Evolutionary conservation across 2,329 filamentous ascomycete species (phyloP), one percentile per base, ranked within the genome.

Genomic region (Alternaria panax): DNA sequence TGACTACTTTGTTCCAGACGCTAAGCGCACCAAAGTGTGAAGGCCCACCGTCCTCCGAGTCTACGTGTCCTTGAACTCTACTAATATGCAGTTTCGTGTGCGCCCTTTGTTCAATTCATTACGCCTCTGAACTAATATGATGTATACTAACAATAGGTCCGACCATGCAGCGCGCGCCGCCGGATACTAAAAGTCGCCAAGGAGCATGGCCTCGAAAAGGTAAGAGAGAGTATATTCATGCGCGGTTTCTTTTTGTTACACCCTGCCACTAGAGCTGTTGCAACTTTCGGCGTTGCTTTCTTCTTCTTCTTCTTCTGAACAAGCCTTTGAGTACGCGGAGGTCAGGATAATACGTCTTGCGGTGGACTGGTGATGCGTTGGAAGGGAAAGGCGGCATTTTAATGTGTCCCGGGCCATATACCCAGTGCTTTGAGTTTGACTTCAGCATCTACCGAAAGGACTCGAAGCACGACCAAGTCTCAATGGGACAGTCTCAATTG

Each of bases 21-120:
- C 64, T 27, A 77, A 77, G 65, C 71, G 73, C 59, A 65, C 65
- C 43, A 69, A 67, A 68, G 61, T 75, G 63, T 76, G 66, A 72
- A 66, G 41, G 50, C 57, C 60, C 55, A 34, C 64, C 59, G 64
- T 66, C 64, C 67, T 73, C 62, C n/a, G 30, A 59, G 52, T 65
- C 58, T 55, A 40, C 34, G 42, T 43, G 32, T 36, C 7, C 28
- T 58, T 22, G 52, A 32, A 59, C 54, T 18, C 48, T 25, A 60
- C 71, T 75, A 70, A 74, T 64, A 46, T 32, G 27, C 51, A 70
- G 65, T 30, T 60, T 59, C 59, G 16, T 30, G 27, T 56, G 24
- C 50, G n/a, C 27, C 47, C 24, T 38, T 27, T 16, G 5, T 32
- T 57, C 34, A 30, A 54, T 38, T 40, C 25, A 20, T 12, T 34